phyloP scores from a whole-genome alignment of 2,329 filamentous ascomycete genomes.

The Cordyceps cicadae region DNA sequence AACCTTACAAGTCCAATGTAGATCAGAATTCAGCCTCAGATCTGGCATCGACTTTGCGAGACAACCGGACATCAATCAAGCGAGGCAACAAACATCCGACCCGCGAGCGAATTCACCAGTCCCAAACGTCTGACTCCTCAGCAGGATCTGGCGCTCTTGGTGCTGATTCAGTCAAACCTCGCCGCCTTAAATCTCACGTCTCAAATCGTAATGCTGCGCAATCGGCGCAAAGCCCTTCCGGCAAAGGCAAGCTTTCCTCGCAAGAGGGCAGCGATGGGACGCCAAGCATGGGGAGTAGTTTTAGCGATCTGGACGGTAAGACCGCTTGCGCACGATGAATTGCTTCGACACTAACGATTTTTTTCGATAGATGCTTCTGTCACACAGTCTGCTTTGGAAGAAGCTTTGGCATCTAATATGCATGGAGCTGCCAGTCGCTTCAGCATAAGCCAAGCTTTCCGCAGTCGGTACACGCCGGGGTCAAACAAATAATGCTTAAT shows the following conservation, averaged over 20 bases:
- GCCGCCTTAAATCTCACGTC: conserved; percentile 44
- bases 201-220: conserved; percentile 48
- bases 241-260: conserved; percentile 41
- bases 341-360: conserved; percentile 11
- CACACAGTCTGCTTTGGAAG: conserved; percentile 71
- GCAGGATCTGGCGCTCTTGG: conserved; percentile 39
- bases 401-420: conserved; percentile 56
- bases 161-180: conserved; percentile 24
- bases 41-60: conserved; percentile 44
- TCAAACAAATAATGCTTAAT: conserved; percentile 20
- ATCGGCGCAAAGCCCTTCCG: conserved; percentile 44
- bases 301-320: conserved; percentile 72
- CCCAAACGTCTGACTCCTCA: conserved; percentile 57
- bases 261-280: conserved; percentile 63
- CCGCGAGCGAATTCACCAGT: conserved; percentile 33
- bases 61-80: conserved; percentile 26
- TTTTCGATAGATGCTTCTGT: conserved; percentile 59
- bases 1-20: conserved; percentile 34
- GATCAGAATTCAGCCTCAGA: conserved; percentile 33
- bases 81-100: conserved; percentile 22
- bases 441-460: conserved; percentile 60
- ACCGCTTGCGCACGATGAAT: conserved; percentile 8
- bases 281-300: conserved; percentile 77
- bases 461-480: conserved; percentile 49
- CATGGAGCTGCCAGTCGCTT: conserved; percentile 39